phyloP scores from a whole-genome alignment of 768 basidiomycete species.

The Termitomyces eurrhizus region DNA sequence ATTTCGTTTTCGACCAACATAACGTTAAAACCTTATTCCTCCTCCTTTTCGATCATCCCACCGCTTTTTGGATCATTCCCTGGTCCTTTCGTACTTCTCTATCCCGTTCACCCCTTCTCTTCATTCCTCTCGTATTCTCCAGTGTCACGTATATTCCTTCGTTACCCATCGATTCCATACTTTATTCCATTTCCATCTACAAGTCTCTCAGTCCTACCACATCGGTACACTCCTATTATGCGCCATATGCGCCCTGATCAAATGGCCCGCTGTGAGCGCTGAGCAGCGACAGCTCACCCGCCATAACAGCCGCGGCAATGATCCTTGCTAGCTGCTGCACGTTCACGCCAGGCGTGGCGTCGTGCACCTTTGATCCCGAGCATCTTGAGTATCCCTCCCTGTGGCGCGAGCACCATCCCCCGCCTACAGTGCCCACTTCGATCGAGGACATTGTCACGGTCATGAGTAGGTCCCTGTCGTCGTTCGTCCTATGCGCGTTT shows the following conservation, averaged over 20 bases:
- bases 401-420: slow-evolving; percentile 93
- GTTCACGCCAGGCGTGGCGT: slow-evolving; percentile 87
- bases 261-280: slow-evolving; percentile 93
- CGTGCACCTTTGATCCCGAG: slow-evolving; percentile 90
- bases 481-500: slow-evolving; percentile 89
- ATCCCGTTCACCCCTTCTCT: too few species aligned
- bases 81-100: too few species aligned
- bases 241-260: slow-evolving; percentile 89
- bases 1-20: too few species aligned
- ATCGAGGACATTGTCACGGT: slow-evolving; percentile 97
- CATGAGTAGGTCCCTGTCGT: slow-evolving; percentile 86
- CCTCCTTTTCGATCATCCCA: too few species aligned
- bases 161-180: too few species aligned
- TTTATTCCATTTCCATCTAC: too few species aligned
- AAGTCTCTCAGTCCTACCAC: not conserved
- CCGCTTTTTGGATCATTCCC: too few species aligned
- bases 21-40: too few species aligned
- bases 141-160: too few species aligned
- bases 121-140: too few species aligned
- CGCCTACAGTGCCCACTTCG: too few species aligned
- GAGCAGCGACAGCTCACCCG: slow-evolving; percentile 92
- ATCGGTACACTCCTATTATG: slow-evolving; percentile 83
- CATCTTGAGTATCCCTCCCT: slow-evolving; percentile 88
- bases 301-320: slow-evolving; percentile 93
- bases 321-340: slow-evolving; percentile 86